Base-by-base conservation (phyloP, 1,139 yeast genomes). In the Taphrina pruni region DNA sequence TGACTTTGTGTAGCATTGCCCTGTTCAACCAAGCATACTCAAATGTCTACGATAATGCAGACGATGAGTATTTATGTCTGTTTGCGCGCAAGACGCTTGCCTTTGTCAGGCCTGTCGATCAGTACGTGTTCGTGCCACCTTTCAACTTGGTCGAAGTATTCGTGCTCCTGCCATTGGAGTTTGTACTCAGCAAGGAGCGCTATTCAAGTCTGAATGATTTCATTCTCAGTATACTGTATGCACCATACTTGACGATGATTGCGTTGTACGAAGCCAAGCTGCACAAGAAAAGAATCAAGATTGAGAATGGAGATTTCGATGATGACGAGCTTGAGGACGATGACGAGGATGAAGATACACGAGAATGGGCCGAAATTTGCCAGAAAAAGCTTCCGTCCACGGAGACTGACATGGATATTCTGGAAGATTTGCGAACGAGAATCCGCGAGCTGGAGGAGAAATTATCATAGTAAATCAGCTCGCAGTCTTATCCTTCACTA, bases 81-180 rank as follows among this genome's bases (percentile, higher is more conserved):
- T 89, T 89, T 73, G 90, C 97, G 3, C 89, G 89, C 73, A 90
- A 90, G 80, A 90, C 96, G 0, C 83, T 91, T 73, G 83, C 93
- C 72, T 91, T 89, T 76, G 86, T 90, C 68, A 84, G 97, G 73
- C 96, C 97, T 0, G 97, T 97, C 0, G 97, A 91, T 79, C 88
- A 87, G 71, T 87, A 89, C 75, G 89, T 90, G 58, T 91, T 87
- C 76, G 93, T 90, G 41, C 95, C 97, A 6, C 97, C 97, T 7
- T 82, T 90, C 72, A 91, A 91, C 76, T 77, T 91, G 73, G 79
- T 91, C 71, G 97, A 91, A 77, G 65, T 87, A 1, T 64, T 83
- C 2, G 76, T 88, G 66, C 78, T 77, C 38, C 36, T 79, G 71
- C 73, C 88, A 82, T 73, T 78, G 39, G 75, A 75, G 66, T 80